Conservation (phyloP, 345 rosid species). For the Trapa bicornis region DNA sequence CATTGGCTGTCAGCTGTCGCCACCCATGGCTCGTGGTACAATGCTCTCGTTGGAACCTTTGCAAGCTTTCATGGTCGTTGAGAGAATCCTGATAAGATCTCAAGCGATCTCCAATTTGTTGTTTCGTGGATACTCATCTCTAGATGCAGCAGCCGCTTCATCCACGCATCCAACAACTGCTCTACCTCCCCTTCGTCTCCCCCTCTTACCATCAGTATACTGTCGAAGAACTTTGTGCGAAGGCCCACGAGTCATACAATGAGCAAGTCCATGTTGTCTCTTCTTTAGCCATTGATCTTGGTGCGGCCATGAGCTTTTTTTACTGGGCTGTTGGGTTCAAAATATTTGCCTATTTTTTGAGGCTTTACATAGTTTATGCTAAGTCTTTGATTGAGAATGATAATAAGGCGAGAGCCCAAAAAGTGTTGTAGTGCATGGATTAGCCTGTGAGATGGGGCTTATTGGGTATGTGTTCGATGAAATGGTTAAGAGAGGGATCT, state of each 20-base stretch:
- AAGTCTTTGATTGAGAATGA: slow-evolving; percentile 42
- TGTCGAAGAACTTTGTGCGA: slow-evolving; percentile 36
- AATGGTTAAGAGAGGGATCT: slow-evolving; percentile 54
- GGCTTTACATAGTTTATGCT: slow-evolving; percentile 58
- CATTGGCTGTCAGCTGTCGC: too few relatives aligned
- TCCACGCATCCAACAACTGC: too few relatives aligned
- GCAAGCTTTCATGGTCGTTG: too few relatives aligned
- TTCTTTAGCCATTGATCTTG: slow-evolving; percentile 55
- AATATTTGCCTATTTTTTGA: slow-evolving; percentile 56
- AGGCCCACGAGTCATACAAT: slow-evolving; percentile 41
- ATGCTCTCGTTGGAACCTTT: too few relatives aligned
- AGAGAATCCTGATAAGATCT: too few relatives aligned
- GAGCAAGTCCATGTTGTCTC: slow-evolving; percentile 36
- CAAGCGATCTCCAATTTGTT: too few relatives aligned
- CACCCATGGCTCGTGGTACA: too few relatives aligned
- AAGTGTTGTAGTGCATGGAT: slow-evolving; percentile 48
- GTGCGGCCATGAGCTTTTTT: slow-evolving; percentile 34
- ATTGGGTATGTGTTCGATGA: slow-evolving; percentile 56
- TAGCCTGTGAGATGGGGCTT: slow-evolving; percentile 15
- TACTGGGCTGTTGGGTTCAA: too few relatives aligned
- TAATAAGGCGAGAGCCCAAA: slow-evolving; percentile 50
- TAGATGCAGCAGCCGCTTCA: too few relatives aligned
- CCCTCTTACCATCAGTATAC: slow-evolving; percentile 29
- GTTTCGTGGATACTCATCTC: too few relatives aligned
- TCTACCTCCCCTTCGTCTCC: too few relatives aligned